Percentiles rank a stretch among this genome's conserved stretches.
phyloP scores from a whole-genome alignment of 2,329 filamentous ascomycete species.

The Pyrenochaeta sp. region DNA sequence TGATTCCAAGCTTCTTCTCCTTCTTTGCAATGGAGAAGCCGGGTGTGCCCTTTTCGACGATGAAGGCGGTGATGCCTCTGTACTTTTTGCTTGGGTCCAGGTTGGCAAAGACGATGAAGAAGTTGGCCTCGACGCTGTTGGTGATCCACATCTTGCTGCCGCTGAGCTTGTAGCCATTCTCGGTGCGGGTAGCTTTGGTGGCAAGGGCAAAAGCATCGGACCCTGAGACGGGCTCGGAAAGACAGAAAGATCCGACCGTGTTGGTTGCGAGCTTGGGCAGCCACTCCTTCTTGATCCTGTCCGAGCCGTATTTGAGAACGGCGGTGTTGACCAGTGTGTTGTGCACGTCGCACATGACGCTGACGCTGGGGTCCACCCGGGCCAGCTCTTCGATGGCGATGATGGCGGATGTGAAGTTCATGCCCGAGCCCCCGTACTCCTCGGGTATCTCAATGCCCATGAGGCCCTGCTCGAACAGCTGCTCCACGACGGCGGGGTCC shows the following conservation, averaged over 20 bases:
- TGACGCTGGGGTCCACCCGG: constrained; percentile 90
- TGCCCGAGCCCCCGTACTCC: constrained; percentile 93
- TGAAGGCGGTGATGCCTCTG: constrained; percentile 95
- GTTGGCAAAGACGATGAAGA: constrained; percentile 99
- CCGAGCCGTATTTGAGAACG: constrained; percentile 82
- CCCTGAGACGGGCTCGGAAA: constrained; percentile 90
- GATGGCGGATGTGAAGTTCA: constrained; percentile 98
- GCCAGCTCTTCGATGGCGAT: constrained; percentile 97
- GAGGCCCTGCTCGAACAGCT: constrained; percentile 94
- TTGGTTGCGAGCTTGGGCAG: constrained; percentile 88
- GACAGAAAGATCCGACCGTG: constrained; percentile 88
- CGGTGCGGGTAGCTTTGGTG: constrained; percentile 86
- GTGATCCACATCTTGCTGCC: constrained; percentile 99
- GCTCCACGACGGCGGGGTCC: constrained; percentile 87
- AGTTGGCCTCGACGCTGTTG: constrained; percentile 89
- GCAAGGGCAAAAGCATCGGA: constrained; percentile 95
- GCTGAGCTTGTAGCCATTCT: constrained; percentile 82
- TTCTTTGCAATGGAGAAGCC: constrained; percentile 98
- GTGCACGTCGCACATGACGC: constrained; percentile 95
- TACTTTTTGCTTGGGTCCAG: constrained; percentile 91
- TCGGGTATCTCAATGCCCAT: constrained; percentile 99
- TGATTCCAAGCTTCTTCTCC: constrained; percentile 99
- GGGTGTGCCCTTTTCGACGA: constrained; percentile 87
- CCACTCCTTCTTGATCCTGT: constrained; percentile 81
- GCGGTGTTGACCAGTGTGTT: constrained; percentile 98